These are phyloP conservation scores for Hymenoscyphus albidus DNA, from an alignment of 2,329 filamentous ascomycete genomes.

Conservation along the genomic window DNA sequence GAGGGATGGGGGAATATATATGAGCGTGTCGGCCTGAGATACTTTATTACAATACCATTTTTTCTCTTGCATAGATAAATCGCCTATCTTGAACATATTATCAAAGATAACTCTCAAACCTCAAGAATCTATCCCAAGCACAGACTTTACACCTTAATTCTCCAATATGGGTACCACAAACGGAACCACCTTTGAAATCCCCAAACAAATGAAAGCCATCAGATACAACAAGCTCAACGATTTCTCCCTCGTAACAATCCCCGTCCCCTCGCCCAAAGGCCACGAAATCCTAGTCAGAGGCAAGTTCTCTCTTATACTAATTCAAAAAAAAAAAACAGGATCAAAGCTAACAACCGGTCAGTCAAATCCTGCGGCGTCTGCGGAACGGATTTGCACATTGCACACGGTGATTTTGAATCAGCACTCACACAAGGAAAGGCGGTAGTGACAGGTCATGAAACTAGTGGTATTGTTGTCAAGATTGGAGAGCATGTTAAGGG, in stretches of 20 bases:
- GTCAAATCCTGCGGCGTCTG: constrained; percentile 22
- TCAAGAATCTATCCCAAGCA: too few relatives aligned
- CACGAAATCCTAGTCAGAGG: constrained; percentile 21
- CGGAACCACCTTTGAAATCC: constrained; percentile 13
- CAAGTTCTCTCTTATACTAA: background rate
- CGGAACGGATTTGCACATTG: constrained; percentile 21
- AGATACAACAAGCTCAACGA: constrained; percentile 22
- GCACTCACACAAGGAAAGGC: constrained; percentile 16
- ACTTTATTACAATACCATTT: background rate
- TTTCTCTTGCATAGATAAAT: background rate
- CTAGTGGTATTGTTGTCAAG: constrained; percentile 22
- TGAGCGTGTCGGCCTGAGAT: background rate
- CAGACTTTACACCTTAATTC: background rate
- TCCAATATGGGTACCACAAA: constrained; percentile 14
- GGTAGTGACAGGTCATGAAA: constrained; percentile 22
- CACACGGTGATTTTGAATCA: constrained; percentile 21
- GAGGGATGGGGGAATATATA: constrained; percentile 7
- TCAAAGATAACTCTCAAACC: background rate
- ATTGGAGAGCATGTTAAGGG: constrained; percentile 22
- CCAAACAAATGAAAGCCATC: constrained; percentile 22
- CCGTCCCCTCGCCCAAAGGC: constrained; percentile 18
- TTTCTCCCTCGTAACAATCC: constrained; percentile 21
- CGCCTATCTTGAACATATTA: background rate
- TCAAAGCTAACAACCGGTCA: background rate
- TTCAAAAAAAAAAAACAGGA: too few relatives aligned